Base-by-base conservation (phyloP, 148 eudicot species). In the Rhododendron mucronatum region DNA sequence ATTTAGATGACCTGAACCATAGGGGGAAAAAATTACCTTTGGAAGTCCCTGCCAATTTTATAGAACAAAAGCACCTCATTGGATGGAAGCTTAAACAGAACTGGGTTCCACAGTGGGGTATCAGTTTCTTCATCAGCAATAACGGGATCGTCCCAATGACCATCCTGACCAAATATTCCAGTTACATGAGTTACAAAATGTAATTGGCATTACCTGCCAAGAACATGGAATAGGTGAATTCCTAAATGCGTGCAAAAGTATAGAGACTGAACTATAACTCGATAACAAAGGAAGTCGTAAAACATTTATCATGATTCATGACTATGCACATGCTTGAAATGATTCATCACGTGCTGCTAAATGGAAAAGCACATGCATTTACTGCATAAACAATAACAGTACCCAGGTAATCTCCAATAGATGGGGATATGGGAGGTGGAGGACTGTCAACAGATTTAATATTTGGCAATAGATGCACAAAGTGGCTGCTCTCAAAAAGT, bases 51-150 rank as follows among this genome's bases (percentile, higher is more conserved):
- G 81, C 99, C 99, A 84, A 93, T 89, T 90, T 87, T 94, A 82
- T 97, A 97, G 86, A 97, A 97, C 80, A 97, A 89, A 87, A 97
- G 95, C 92, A 97, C 83, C 91, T 94, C 94, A 85, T 90, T 86
- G 47, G 93, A 88, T 26, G 91, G 92, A 82, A 90, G 91, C 89
- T 93, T 94, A 88, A 93, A 95, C 21, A 97, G 90, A 81, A 93
- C 98, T 74, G 99, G 99, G 82, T 97, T 97, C 99, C 99, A 97
- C 98, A 97, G 93, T 76, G 99, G 94, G 83, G 95, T 95, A 47
- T 78, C 78, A 12, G 85, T 65, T 89, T 97, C 86, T 83, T 93
- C 93, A 87, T 97, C 98, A 77, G 85, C 98, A 87, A 94, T 86
- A 47, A 92, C 69, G 50, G 98, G 99, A 88, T 91, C 44, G 79